A percentile compares a stretch with the other conserved stretches of the same genome.
Conservation (phyloP, 371 early-diverging fungal species). For the Catenaria anguillulae region DNA sequence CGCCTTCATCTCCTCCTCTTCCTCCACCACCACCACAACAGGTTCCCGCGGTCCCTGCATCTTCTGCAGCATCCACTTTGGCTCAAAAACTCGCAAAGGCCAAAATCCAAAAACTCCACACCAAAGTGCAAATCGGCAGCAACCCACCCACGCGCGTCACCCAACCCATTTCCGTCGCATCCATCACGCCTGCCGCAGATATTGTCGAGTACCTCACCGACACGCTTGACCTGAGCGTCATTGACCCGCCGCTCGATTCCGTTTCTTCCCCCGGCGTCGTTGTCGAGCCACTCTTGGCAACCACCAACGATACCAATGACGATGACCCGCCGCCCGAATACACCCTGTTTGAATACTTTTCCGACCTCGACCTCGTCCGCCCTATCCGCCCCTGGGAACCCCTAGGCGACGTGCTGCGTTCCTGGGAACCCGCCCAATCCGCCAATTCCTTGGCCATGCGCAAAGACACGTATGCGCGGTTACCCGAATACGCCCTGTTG, state of each 20-base stretch:
- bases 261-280: too few species aligned
- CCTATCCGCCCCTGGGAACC: conserved; percentile 81
- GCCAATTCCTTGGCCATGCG: conserved; percentile 15
- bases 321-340: conserved; percentile 28
- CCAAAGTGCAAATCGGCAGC: conserved; percentile 62
- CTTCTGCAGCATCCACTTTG: too few species aligned
- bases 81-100: conserved; percentile 7
- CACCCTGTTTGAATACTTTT: conserved; percentile 76
- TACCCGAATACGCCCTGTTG: conserved; percentile 10
- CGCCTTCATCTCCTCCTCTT: too few species aligned
- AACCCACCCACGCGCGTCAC: conserved; percentile 32
- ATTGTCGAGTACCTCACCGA: conserved; percentile 44
- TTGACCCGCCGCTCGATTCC: too few species aligned
- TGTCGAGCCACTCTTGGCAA: not conserved
- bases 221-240: conserved; percentile 8
- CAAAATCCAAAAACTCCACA: conserved; percentile 42
- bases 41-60: too few species aligned
- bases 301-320: not conserved
- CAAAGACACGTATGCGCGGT: conserved; percentile 36
- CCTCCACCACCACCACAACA: too few species aligned
- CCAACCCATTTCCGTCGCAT: conserved; percentile 47
- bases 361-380: conserved; percentile 64
- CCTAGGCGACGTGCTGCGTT: conserved; percentile 52
- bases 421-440: conserved; percentile 53
- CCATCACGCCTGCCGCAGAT: conserved; percentile 52